Evolutionary conservation across 2,329 filamentous ascomycete genomes (phyloP).

Genomic region (Claviceps paspali): DNA sequence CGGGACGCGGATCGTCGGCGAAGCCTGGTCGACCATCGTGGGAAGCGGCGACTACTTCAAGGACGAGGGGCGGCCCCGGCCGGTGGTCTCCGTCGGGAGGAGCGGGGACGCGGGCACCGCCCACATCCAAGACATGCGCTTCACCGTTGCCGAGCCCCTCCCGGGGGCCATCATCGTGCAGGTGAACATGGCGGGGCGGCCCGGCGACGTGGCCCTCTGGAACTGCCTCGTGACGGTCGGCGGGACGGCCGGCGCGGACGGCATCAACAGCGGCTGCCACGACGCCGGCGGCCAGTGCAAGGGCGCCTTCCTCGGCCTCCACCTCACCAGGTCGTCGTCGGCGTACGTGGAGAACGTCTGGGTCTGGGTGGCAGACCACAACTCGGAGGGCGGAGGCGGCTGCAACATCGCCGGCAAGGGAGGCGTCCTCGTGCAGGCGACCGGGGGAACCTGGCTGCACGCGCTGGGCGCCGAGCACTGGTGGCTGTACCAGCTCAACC

Average conservation of each 20-base stretch:
- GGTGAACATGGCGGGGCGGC: constrained; percentile 32
- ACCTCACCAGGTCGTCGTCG: constrained; percentile 23
- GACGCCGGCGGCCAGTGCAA: constrained; percentile 22
- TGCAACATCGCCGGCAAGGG: constrained; percentile 32
- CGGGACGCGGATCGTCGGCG: constrained; percentile 37
- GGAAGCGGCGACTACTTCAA: constrained; percentile 27
- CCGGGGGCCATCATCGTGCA: constrained; percentile 27
- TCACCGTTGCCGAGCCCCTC: constrained; percentile 32
- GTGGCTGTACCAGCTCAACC: constrained; percentile 41
- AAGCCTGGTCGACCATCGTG: constrained; percentile 35
- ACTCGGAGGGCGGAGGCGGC: constrained; percentile 28
- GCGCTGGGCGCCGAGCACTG: constrained; percentile 36
- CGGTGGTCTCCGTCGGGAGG: constrained; percentile 5
- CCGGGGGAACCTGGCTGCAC: constrained; percentile 34
- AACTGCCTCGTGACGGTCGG: constrained; percentile 30
- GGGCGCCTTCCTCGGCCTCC: constrained; percentile 31
- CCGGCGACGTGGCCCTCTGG: constrained; percentile 35
- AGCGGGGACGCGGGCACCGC: constrained; percentile 30
- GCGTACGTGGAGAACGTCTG: constrained; percentile 11
- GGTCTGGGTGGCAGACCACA: constrained; percentile 20
- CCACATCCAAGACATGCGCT: constrained; percentile 35
- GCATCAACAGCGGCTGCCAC: constrained; percentile 22
- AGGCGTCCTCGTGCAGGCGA: constrained; percentile 30
- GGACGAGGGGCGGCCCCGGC: constrained; percentile 13
- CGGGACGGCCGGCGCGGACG: constrained; percentile 17